A percentile compares a stretch with the other conserved stretches of the same genome.
Conservation (phyloP, 805 yeast genomes). For the Starmerella potacharoeniae region DNA sequence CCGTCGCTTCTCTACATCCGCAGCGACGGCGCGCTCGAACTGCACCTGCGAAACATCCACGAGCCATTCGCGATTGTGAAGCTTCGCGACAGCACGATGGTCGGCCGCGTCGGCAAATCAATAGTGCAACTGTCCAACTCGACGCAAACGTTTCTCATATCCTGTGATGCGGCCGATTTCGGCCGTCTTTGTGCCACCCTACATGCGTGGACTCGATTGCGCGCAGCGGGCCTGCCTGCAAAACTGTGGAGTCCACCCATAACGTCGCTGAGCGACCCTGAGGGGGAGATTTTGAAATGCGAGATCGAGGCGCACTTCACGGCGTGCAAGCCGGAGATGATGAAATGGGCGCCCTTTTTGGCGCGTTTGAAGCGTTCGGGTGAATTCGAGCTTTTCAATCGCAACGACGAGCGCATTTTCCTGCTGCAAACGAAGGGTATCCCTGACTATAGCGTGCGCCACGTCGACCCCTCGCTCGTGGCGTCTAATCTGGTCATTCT, state of each 20-base stretch:
- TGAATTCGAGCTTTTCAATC: conserved; percentile 9
- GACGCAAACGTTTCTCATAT: conserved; percentile 9
- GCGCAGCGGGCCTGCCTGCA: conserved; percentile 18
- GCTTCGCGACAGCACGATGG: conserved; percentile 14
- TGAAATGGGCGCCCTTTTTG: conserved; percentile 16
- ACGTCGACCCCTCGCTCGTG: conserved; percentile 19
- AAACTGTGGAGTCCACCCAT: conserved; percentile 21
- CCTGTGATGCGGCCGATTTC: not conserved
- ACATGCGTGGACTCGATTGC: conserved; percentile 17
- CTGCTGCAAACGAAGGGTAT: conserved; percentile 14
- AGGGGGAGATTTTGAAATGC: conserved; percentile 18
- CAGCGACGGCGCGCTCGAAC: conserved; percentile 6
- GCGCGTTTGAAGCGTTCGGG: conserved; percentile 20
- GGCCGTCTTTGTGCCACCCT: conserved; percentile 13
- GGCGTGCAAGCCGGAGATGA: conserved; percentile 8
- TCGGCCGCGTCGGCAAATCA: conserved; percentile 20
- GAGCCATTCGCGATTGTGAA: conserved; percentile 10
- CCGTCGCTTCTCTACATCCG: conserved; percentile 6
- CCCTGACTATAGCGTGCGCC: conserved; percentile 8
- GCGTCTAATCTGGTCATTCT: conserved; percentile 14
- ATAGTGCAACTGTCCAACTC: conserved; percentile 14
- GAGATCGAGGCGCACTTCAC: conserved; percentile 19
- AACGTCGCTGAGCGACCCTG: conserved; percentile 1
- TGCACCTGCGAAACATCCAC: conserved; percentile 2
- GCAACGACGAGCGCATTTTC: conserved; percentile 6